A percentile compares a stretch with the other conserved stretches of the same genome.
Conservation (phyloP, 73 alveolate genomes). For the Tetrahymena elliotti region DNA sequence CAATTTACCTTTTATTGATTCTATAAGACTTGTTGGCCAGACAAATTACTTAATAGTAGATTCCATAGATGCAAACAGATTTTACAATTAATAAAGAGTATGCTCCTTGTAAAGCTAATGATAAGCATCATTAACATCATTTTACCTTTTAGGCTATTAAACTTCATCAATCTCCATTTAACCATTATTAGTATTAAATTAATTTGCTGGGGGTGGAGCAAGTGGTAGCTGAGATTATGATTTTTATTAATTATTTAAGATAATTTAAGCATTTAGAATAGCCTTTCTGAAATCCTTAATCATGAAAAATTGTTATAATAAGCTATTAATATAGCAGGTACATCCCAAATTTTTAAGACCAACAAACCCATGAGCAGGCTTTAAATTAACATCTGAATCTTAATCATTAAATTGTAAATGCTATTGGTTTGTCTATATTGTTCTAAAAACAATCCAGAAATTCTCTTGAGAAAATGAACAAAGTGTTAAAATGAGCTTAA, state of each 20-base stretch:
- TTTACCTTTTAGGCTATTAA: neutral
- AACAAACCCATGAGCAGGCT: slow-evolving; percentile 48
- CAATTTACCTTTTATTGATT: slow-evolving; percentile 47
- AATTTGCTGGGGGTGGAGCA: neutral
- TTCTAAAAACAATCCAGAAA: neutral
- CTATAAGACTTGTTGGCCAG: slow-evolving; percentile 76
- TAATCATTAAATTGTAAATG: neutral
- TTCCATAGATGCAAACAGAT: slow-evolving; percentile 74
- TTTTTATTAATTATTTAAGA: neutral
- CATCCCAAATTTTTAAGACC: slow-evolving; percentile 62
- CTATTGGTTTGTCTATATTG: neutral
- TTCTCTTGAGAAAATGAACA: neutral
- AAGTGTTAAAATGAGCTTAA: neutral
- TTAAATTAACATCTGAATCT: slow-evolving; percentile 14
- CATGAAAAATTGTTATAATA: slow-evolving; percentile 84
- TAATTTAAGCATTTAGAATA: slow-evolving; percentile 24
- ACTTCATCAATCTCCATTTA: neutral
- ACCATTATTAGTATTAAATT: neutral
- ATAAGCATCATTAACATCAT: neutral
- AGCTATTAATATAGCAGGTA: slow-evolving; percentile 92
- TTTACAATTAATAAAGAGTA: slow-evolving; percentile 68
- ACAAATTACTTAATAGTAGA: slow-evolving; percentile 68
- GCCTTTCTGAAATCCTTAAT: slow-evolving; percentile 55
- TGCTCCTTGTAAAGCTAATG: slow-evolving; percentile 49
- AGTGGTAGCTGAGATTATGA: neutral